These are phyloP conservation scores for Ascochyta lentis DNA, from an alignment of 2,329 filamentous ascomycete species.

Conservation along the genomic window DNA sequence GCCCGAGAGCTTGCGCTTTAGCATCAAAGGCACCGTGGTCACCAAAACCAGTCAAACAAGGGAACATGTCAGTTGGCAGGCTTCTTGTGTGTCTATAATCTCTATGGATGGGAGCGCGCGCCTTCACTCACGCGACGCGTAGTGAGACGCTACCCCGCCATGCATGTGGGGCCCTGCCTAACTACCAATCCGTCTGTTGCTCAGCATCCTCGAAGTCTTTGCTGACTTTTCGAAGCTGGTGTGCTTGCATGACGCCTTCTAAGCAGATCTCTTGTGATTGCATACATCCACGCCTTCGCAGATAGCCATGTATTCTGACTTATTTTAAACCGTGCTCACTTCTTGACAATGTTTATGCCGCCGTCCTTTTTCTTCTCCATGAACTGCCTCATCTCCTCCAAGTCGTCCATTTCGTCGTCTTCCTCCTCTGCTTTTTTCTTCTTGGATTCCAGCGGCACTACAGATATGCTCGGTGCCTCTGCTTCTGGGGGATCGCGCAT, in stretches of 20 bases:
- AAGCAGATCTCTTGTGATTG: too few species aligned
- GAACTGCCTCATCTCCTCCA: conserved; percentile 50
- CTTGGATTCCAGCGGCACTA: conserved; percentile 4
- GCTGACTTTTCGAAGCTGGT: neutral
- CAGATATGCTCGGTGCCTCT: conserved; percentile 1
- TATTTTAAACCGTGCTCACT: conserved; percentile 32
- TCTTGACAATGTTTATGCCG: conserved; percentile 76
- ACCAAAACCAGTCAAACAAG: conserved; percentile 4
- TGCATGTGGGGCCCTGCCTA: conserved; percentile 15
- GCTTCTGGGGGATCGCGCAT: conserved; percentile 32
- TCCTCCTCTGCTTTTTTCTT: conserved; percentile 20
- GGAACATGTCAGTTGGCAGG: conserved; percentile 8
- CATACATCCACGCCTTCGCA: too few species aligned
- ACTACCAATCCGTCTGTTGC: neutral
- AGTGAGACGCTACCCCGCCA: conserved; percentile 19
- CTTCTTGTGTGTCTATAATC: conserved; percentile 5
- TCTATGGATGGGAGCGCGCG: conserved; percentile 3
- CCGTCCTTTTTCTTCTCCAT: conserved; percentile 56
- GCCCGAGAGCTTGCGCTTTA: conserved; percentile 34
- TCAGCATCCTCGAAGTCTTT: neutral
- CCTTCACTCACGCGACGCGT: conserved; percentile 18
- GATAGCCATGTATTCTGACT: too few species aligned
- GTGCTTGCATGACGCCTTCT: too few species aligned
- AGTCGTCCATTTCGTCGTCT: conserved; percentile 46
- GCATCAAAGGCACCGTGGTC: conserved; percentile 21